Base-by-base conservation (phyloP, 768 basidiomycete genomes). In the Gloeostereum incarnatum region DNA sequence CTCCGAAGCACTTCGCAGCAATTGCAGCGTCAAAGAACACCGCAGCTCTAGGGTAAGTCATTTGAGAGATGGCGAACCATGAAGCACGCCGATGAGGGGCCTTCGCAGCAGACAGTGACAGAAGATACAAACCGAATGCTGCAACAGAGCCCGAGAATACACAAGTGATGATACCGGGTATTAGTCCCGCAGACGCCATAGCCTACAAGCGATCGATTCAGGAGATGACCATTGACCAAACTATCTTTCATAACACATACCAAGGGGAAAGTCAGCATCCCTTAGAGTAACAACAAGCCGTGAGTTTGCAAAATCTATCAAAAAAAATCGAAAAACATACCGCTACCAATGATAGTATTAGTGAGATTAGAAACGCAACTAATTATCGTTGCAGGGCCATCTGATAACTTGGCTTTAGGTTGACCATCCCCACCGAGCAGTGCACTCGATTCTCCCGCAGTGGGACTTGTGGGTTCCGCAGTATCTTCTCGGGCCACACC, bases 1-100 rank as follows among this genome's bases (percentile, higher is more conserved):
- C 94, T 14, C 94, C 94, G 54, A 96, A 96, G 57, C 94, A 98
- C 56, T 98, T 98, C 55, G 80, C 82, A 7, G 91, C 91, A 49
- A 98, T 91, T 9, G 93, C 94, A 3, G 79, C 80, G 56, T 97
- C 94, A 50, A 98, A 94, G 56, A 89, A 86, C 26, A 89, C 65
- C 1, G 84, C 85, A 0, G 84, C 87, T 31, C 70, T 76, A 2
- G 94, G 94, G 56, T 91, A 96, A 0, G 94, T 94, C 46, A 98
- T 62, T 54, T 84, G 73, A 1, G 86, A 72, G 14, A 93, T 63
- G 10, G 82, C 78, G 47, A 89, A 89, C 58, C 92, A 94, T 5
- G 87, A 90, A 13, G 89, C 66, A 9, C 69, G 73, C 31, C 91
- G 68, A 45, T 87, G 79, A 4, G 75, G 73, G 2, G 90, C 73